A percentile compares a stretch with the other conserved stretches of the same genome.
Conservation (phyloP, 2,329 filamentous ascomycete genomes). For the Exophiala mesophila region DNA sequence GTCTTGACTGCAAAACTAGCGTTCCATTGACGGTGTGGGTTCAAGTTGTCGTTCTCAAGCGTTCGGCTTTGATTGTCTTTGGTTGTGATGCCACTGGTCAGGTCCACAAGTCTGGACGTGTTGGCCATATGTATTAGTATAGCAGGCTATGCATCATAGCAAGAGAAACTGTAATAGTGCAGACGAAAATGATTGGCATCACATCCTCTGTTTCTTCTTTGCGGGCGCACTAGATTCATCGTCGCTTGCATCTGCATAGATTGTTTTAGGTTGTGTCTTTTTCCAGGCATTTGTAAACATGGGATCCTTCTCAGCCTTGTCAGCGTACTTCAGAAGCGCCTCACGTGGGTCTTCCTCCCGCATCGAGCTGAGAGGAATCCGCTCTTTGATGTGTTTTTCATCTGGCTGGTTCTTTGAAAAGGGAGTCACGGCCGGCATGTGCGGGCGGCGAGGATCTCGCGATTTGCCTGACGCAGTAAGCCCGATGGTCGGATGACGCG, state of each 20-base stretch:
- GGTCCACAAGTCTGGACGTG: no score
- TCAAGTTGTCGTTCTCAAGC: no score
- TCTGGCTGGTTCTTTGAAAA: constrained; percentile 89
- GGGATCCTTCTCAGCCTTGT: constrained; percentile 86
- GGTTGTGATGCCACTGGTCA: no score
- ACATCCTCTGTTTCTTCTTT: constrained; percentile 45
- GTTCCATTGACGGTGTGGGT: no score
- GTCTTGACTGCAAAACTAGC: no score
- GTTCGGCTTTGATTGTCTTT: no score
- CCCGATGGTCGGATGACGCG: constrained; percentile 64
- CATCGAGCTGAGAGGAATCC: constrained; percentile 87
- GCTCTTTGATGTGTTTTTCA: constrained; percentile 79
- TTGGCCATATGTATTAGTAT: no score
- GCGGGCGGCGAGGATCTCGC: constrained; percentile 75
- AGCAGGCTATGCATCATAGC: no score
- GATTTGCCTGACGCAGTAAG: constrained; percentile 73
- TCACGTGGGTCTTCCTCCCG: constrained; percentile 93
- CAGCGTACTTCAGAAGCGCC: constrained; percentile 89
- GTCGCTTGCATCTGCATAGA: constrained; percentile 86
- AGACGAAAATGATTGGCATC: no score
- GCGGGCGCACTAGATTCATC: constrained; percentile 69
- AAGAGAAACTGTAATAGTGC: no score
- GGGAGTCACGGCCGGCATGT: constrained; percentile 77
- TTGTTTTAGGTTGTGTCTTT: constrained; percentile 82
- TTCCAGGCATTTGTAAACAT: constrained; percentile 94